Conservation (phyloP, 306 rosid species). For the Cotoneaster glaucophyllus region DNA sequence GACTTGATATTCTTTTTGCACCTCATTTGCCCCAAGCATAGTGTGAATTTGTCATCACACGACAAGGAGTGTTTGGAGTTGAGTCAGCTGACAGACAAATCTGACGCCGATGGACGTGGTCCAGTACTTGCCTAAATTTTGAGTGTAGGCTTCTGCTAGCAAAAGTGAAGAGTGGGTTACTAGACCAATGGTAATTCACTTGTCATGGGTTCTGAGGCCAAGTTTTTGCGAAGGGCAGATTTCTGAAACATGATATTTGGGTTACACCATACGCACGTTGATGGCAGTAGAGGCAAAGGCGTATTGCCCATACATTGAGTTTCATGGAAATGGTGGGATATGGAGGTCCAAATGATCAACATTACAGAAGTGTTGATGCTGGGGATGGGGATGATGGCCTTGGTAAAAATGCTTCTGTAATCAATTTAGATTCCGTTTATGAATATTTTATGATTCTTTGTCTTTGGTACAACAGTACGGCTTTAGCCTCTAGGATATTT, state of each 20-base stretch:
- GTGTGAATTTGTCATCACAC: conserved; percentile 32
- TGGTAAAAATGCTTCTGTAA: conserved; percentile 52
- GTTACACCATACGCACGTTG: conserved; percentile 62
- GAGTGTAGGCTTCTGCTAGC: too few species aligned
- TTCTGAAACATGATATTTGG: conserved; percentile 84
- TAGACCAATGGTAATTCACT: too few species aligned
- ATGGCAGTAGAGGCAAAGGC: conserved; percentile 81
- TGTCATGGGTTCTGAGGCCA: conserved; percentile 49
- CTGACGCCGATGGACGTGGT: neutral
- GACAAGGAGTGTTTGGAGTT: conserved; percentile 40
- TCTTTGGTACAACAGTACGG: too few species aligned
- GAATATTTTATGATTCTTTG: too few species aligned
- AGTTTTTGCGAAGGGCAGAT: conserved; percentile 71
- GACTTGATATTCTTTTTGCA: conserved; percentile 60
- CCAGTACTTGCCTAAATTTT: neutral
- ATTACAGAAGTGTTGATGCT: conserved; percentile 81
- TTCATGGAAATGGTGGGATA: conserved; percentile 92
- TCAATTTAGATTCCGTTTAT: too few species aligned
- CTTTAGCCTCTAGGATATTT: too few species aligned
- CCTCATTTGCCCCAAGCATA: conserved; percentile 70
- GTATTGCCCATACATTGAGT: conserved; percentile 76
- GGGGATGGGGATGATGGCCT: conserved; percentile 96
- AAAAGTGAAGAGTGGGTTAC: too few species aligned
- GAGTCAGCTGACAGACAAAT: neutral
- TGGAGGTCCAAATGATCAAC: conserved; percentile 91